A percentile compares a stretch with the other conserved stretches of the same genome.
These are phyloP conservation scores for Fomitopsis schrenkii DNA, from an alignment of 1,284 basidiomycete genomes.

Conservation along the genomic window DNA sequence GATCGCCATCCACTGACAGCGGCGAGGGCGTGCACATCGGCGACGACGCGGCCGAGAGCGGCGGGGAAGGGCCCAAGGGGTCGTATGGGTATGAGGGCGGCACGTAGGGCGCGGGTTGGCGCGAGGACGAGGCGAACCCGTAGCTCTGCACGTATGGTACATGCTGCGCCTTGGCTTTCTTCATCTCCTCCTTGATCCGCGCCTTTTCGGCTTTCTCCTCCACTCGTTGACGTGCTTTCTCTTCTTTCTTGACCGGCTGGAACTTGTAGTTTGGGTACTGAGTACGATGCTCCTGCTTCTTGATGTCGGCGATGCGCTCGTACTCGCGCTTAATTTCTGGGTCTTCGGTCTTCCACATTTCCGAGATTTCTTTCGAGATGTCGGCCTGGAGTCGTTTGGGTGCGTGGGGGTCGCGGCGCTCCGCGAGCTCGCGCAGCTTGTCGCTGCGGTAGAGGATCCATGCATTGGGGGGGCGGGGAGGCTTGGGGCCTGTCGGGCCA, in stretches of 20 bases:
- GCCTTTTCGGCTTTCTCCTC: slow-evolving; percentile 41
- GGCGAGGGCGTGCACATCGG: slow-evolving; percentile 8
- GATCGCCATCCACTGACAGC: background rate
- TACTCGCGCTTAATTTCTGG: slow-evolving; percentile 53
- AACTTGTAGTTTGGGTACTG: slow-evolving; percentile 74
- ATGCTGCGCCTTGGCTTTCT: slow-evolving; percentile 10
- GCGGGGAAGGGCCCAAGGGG: slow-evolving; percentile 19
- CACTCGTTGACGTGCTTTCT: slow-evolving; percentile 48
- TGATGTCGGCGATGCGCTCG: slow-evolving; percentile 64
- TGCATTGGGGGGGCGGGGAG: slow-evolving; percentile 80
- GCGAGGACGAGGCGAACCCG: slow-evolving; percentile 4
- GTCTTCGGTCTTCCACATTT: slow-evolving; percentile 65
- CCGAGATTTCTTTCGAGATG: slow-evolving; percentile 67
- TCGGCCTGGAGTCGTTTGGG: slow-evolving; percentile 60
- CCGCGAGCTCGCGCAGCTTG: slow-evolving; percentile 43
- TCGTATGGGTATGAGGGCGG: slow-evolving; percentile 7
- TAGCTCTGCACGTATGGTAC: slow-evolving; percentile 8
- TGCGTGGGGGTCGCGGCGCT: slow-evolving; percentile 28
- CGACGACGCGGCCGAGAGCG: slow-evolving; percentile 20
- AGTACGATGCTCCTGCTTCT: slow-evolving; percentile 62
- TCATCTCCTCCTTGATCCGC: slow-evolving; percentile 31
- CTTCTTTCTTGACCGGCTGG: slow-evolving; percentile 63
- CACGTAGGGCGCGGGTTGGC: background rate
- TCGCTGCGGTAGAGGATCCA: slow-evolving; percentile 90
- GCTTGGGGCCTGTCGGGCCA: slow-evolving; percentile 25